Percentiles rank a stretch among this genome's conserved stretches.
Evolutionary conservation across 257 asterid genomes (phyloP).

Genomic region (Solanum stenotomum): DNA sequence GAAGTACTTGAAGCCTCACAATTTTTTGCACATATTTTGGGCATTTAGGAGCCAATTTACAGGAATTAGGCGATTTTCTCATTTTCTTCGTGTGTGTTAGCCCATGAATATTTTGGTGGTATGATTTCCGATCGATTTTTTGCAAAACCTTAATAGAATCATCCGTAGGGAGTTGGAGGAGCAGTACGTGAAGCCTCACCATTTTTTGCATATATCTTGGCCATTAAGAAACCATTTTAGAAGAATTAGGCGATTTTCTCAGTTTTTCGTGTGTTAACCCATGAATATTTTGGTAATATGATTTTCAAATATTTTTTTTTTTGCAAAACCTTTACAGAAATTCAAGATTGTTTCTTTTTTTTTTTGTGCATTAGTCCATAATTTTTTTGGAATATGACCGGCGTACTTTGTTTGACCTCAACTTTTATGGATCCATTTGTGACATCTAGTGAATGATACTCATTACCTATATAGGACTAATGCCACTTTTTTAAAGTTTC

Average conservation of each 20-base stretch:
- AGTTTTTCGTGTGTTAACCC: background rate
- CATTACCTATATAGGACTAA: background rate
- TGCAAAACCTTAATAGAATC: background rate
- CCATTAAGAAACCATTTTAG: background rate
- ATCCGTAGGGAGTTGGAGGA: background rate
- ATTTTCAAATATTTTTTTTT: too few species aligned
- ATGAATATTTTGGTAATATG: background rate
- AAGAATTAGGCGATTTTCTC: too few species aligned
- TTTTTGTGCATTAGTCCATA: background rate
- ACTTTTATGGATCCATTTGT: background rate
- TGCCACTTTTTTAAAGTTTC: background rate
- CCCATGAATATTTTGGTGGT: background rate
- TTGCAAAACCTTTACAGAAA: background rate
- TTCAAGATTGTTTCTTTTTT: background rate
- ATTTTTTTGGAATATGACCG: accelerated
- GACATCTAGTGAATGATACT: background rate
- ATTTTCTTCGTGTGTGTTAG: background rate
- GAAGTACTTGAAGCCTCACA: background rate
- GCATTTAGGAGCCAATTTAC: background rate
- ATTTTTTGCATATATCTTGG: background rate
- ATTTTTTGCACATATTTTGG: too few species aligned
- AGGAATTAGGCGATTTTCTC: too few species aligned
- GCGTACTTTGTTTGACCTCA: background rate
- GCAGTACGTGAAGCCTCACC: background rate
- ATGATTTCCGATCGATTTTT: accelerated